Evolutionary conservation across 2,329 filamentous ascomycete species (phyloP), one percentile per base, ranked within the genome.

Genomic region (Penicillium sp.): DNA sequence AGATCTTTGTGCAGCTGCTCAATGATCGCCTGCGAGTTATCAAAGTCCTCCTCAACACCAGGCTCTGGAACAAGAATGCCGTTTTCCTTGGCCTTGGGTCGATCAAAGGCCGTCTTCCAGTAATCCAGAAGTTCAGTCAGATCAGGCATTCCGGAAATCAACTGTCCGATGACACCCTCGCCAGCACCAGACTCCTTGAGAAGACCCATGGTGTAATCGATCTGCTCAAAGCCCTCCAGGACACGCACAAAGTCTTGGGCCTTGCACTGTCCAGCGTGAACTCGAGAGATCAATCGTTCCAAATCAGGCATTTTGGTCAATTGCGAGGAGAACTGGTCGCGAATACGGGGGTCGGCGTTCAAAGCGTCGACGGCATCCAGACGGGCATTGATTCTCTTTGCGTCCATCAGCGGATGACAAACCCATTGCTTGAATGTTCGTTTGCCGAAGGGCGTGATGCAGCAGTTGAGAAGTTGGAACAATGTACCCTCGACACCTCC

Each of bases 361-460:
- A 99, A 79, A 67, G 93, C 87, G 67, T 97, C 94, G 4, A 99
- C 92, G 5, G 94, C 94, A 75, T 99, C 92, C 11, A 99, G 80
- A 6, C 94, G 86, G 61, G 95, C 92, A 67, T 97, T 96, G 78
- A 99, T 97, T 69, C 89, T 92, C 35, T 81, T 77, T 6, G 90
- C 87, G 73, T 96, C 89, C 70, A 92, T 91, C 14, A 99, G 80
- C 2, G 94, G 94, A 73, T 99, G 94, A 67, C 93, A 97, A 2
- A 99, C 89, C 94, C 94, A 99, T 72, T 96, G 92, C 52, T 92
- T 89, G 73, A 99, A 92, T 72, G 96, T 85, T 11, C 94, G 89
- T 76, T 99, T 99, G 54, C 94, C 94, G 69, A 99, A 99, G 0
- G 94, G 93, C 3, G 94, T 97, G 59, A 97, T 88, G 70, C 94